These are phyloP conservation scores for Cercospora citrullina DNA, from an alignment of 2,329 filamentous ascomycete genomes.

Conservation along the genomic window DNA sequence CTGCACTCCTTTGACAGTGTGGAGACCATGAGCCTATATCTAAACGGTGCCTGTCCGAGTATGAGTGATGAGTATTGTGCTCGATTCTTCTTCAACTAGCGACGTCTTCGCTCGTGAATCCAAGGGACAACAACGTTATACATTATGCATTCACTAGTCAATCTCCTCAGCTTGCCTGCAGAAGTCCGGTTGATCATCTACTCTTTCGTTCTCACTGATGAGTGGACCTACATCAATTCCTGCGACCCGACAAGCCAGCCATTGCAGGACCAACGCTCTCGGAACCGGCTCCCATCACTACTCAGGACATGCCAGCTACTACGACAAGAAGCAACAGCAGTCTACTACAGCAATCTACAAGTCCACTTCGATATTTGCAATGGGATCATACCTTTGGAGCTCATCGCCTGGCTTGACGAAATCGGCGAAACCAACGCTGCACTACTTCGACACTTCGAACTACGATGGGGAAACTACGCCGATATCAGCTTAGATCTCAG, in stretches of 20 bases:
- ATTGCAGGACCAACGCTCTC: not conserved
- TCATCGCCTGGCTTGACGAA: constrained; percentile 20
- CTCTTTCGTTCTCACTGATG: constrained; percentile 21
- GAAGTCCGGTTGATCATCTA: constrained; percentile 24
- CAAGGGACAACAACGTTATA: not conserved
- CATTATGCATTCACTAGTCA: not conserved
- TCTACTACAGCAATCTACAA: constrained; percentile 24
- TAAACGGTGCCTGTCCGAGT: not conserved
- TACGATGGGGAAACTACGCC: constrained; percentile 25
- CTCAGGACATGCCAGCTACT: constrained; percentile 19
- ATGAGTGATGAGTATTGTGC: not conserved
- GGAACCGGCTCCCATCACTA: constrained; percentile 10
- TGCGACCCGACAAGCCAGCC: constrained; percentile 1
- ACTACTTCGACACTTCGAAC: constrained; percentile 19
- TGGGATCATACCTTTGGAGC: not conserved
- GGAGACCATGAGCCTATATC: not conserved
- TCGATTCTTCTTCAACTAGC: not conserved
- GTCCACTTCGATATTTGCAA: constrained; percentile 20
- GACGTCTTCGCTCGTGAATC: not conserved
- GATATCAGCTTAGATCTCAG: constrained; percentile 24
- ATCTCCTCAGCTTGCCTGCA: constrained; percentile 21
- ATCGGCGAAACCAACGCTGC: constrained; percentile 18
- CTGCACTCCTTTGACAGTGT: not conserved
- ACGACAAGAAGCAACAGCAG: constrained; percentile 18
- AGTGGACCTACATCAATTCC: constrained; percentile 18